A percentile compares a stretch with the other conserved stretches of the same genome.
phyloP scores from a whole-genome alignment of 352 stramenopile species.

The Phytophthora crassamura region DNA sequence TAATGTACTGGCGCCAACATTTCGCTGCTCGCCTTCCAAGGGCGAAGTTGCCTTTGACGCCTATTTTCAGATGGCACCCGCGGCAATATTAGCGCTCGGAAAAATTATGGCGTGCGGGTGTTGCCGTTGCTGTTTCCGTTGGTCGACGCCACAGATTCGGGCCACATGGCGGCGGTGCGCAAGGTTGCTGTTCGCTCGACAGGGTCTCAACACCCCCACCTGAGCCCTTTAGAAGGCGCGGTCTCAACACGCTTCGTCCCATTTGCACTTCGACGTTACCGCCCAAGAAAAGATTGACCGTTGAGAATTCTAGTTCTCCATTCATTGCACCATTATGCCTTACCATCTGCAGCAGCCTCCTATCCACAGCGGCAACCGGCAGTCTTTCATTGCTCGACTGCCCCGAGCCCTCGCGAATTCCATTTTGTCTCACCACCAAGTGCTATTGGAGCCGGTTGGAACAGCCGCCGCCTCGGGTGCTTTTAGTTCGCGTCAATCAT shows the following conservation, averaged over 20 bases:
- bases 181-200: background rate
- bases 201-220: constrained; percentile 7
- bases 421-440: constrained; percentile 32
- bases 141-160: background rate
- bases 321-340: background rate
- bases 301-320: constrained; percentile 1
- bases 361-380: constrained; percentile 4
- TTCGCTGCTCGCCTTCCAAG: background rate
- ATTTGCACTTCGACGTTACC: constrained; percentile 23
- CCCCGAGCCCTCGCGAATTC: constrained; percentile 31
- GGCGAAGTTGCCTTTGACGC: background rate
- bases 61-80: too few relatives aligned
- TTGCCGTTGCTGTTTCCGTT: background rate
- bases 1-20: constrained; percentile 7
- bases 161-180: background rate
- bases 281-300: constrained; percentile 14
- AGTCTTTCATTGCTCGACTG: constrained; percentile 14
- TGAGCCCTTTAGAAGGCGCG: background rate
- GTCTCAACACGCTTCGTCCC: constrained; percentile 23
- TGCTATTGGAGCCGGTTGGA: constrained; percentile 23
- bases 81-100: too few relatives aligned
- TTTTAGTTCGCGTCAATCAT: constrained; percentile 15
- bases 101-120: too few relatives aligned
- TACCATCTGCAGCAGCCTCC: constrained; percentile 14
- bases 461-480: background rate